Percentiles rank a stretch among this genome's conserved stretches.
Evolutionary conservation across 108 stramenopile genomes (phyloP).

Genomic region (Tribonema minus): DNA sequence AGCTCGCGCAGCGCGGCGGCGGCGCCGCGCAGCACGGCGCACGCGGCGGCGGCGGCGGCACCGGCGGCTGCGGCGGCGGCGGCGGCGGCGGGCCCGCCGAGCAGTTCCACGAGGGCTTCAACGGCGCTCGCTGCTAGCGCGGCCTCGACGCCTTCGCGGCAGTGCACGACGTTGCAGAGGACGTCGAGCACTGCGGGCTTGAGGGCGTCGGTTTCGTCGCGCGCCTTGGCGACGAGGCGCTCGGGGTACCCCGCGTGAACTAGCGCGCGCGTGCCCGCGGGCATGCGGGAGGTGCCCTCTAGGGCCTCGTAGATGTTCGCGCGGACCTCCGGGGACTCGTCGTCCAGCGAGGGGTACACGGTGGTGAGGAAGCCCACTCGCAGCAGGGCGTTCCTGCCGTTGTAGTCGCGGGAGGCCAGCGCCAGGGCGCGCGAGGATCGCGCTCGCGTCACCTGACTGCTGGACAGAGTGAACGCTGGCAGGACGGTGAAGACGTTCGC

Average conservation of each 20-base stretch:
- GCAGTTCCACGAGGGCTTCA: slow-evolving; percentile 13
- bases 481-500: too few relatives aligned
- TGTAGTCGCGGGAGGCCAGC: slow-evolving; percentile 36
- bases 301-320: slow-evolving; percentile 34
- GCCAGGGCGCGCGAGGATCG: slow-evolving; percentile 26
- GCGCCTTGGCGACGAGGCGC: slow-evolving; percentile 17
- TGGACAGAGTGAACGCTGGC: too few relatives aligned
- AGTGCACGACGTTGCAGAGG: slow-evolving; percentile 22
- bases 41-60: too few relatives aligned
- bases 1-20: slow-evolving; percentile 36
- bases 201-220: slow-evolving; percentile 3
- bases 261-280: background rate
- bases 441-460: slow-evolving; percentile 20
- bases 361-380: background rate
- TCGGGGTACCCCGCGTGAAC: slow-evolving; percentile 12
- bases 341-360: slow-evolving; percentile 15
- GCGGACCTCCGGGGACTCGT: slow-evolving; percentile 30
- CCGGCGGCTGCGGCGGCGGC: too few relatives aligned
- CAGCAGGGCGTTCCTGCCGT: slow-evolving; percentile 43
- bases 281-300: background rate
- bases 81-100: background rate
- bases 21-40: slow-evolving; percentile 23
- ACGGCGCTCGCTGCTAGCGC: slow-evolving; percentile 19
- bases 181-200: slow-evolving; percentile 21
- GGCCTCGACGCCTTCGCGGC: slow-evolving; percentile 6